A percentile compares a stretch with the other conserved stretches of the same genome.
Evolutionary conservation across 2,329 filamentous ascomycete species (phyloP).

Genomic region (Ceratocystis papillata): DNA sequence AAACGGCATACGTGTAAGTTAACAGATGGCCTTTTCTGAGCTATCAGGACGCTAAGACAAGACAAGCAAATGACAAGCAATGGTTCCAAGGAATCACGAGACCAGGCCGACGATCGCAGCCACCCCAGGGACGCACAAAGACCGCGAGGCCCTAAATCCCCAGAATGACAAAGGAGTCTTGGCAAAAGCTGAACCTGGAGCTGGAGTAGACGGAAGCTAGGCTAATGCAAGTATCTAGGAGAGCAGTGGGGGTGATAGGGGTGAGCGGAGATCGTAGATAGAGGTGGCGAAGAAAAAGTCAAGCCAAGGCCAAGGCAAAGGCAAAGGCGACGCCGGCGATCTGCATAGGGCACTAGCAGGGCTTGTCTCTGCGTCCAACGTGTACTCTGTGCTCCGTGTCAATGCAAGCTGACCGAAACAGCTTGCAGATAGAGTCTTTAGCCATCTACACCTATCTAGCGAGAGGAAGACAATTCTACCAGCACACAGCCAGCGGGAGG

Average conservation of each 20-base stretch:
- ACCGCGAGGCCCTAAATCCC: neutral
- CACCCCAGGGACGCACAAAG: no score
- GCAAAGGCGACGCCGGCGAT: neutral
- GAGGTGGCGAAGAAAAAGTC: neutral
- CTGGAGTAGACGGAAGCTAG: neutral
- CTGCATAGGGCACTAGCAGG: neutral
- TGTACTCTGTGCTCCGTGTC: no score
- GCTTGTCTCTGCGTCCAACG: neutral
- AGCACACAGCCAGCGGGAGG: no score
- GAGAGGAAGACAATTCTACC: no score
- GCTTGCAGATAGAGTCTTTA: neutral
- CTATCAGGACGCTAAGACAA: neutral
- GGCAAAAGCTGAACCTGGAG: neutral
- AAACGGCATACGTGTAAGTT: neutral
- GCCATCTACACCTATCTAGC: neutral
- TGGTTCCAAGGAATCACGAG: neutral
- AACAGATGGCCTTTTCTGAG: conserved; percentile 7
- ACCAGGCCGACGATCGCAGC: neutral
- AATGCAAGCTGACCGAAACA: neutral
- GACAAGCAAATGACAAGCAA: neutral
- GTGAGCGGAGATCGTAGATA: neutral
- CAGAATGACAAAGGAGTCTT: neutral
- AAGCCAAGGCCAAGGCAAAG: neutral
- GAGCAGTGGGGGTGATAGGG: neutral
- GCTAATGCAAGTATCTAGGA: conserved; percentile 5